Base-by-base conservation (phyloP, 148 eudicot species). In the Rhododendron henanense region DNA sequence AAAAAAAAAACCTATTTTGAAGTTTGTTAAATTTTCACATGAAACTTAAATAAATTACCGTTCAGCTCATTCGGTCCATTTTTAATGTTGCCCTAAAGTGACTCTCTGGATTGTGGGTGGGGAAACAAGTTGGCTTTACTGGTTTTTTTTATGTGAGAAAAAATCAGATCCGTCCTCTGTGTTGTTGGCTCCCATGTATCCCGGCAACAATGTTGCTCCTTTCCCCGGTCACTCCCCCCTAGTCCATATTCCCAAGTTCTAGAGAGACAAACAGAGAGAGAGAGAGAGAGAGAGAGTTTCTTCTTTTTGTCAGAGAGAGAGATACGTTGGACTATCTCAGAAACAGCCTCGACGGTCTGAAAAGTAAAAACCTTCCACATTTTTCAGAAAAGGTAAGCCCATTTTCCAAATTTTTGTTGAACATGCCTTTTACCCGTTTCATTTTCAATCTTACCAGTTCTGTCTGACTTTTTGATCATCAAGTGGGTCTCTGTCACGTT, bases 401-500 rank as follows among this genome's bases (percentile, higher is more conserved):
- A 11, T 55, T 89, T 89, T 25, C 53, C 61, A 85, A 77, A 10
- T 74, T 86, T 89, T 82, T 25, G 35, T 75, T 75, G 61, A 55
- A 55, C 21, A 15, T 88, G 80, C 74, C 57, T 21, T 78, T 65
- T 74, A 59, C 84, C 84, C 83, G 82, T 63, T 85, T 84, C 86
- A 84, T 45, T 85, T 9, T 78, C 83, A 13, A 33, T 83, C 61
- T 44, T 19, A 67, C 63, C 74, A 57, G 82, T 84, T 89, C 85
- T 67, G 55, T 79, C 76, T 74, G 67, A 16, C 86, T 82, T 82
- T 84, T 81, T 80, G 35, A 28, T 63, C 33, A 25, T 25, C 74
- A 67, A 93, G 83, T 69, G 88, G 87, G 92, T 90, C 91, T 87
- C 88, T 88, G 85, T 88, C 89, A 85, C 10, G 3, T 63, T 63